phyloP scores from a whole-genome alignment of 495 filamentous ascomycete genomes.

The Penicillium subrubescens region DNA sequence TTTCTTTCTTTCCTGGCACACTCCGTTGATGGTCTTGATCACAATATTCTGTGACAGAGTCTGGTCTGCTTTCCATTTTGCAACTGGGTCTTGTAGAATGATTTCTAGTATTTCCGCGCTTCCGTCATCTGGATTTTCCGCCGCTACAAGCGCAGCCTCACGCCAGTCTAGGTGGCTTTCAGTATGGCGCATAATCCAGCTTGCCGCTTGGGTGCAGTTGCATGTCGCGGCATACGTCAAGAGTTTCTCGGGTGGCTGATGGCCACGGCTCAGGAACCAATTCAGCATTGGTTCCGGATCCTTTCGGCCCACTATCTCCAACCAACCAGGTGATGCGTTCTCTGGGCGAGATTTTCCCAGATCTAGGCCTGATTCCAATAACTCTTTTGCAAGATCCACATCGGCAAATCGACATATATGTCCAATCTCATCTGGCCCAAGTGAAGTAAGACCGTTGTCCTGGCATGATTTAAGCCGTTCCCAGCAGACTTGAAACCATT shows the following conservation, averaged over 20 bases:
- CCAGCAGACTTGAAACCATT: not conserved
- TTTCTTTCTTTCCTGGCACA: not conserved
- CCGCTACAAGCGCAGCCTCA: not conserved
- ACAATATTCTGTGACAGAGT: not conserved
- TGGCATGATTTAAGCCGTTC: not conserved
- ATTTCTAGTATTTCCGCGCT: not conserved
- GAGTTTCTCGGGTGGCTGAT: not conserved
- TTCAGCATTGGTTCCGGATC: not conserved
- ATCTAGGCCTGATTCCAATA: not conserved
- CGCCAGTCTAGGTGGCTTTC: not conserved
- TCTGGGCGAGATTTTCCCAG: not conserved
- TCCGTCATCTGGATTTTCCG: not conserved
- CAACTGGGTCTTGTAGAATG: not conserved
- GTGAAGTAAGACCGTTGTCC: not conserved
- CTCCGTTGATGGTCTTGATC: not conserved
- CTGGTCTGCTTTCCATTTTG: not conserved
- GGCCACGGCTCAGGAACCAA: not conserved
- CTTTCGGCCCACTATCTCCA: not conserved
- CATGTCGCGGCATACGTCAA: not conserved
- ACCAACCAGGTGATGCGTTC: not conserved
- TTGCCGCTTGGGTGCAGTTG: not conserved
- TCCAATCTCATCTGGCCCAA: not conserved
- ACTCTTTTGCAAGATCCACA: not conserved
- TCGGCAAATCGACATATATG: not conserved
- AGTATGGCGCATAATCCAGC: not conserved